These are phyloP conservation scores for Aspergillus steynii DNA, from an alignment of 495 filamentous ascomycete species.

Conservation along the genomic window DNA sequence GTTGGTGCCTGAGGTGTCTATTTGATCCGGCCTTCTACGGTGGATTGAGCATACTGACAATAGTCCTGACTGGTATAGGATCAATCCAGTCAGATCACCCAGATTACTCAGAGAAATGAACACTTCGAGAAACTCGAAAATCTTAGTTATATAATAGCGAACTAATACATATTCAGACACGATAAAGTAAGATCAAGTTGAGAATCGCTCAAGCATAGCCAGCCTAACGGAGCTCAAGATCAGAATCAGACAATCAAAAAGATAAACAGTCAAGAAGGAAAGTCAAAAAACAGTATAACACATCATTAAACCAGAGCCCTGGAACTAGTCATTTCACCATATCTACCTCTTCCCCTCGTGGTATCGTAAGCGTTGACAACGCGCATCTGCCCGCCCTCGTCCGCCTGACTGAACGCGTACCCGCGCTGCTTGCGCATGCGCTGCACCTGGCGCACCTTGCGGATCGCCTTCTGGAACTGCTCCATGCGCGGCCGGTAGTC, in stretches of 20 bases:
- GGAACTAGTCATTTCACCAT: conserved; percentile 93
- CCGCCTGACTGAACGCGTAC: conserved; percentile 96
- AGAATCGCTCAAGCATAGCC: too few relatives aligned
- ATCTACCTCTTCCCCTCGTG: conserved; percentile 83
- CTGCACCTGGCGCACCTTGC: conserved; percentile 97
- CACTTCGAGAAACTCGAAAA: too few relatives aligned
- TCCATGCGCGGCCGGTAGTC: conserved; percentile 99
- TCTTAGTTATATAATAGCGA: too few relatives aligned
- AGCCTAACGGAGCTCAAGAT: background rate
- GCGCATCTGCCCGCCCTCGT: conserved; percentile 78
- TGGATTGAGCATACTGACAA: too few relatives aligned
- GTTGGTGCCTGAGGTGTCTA: too few relatives aligned
- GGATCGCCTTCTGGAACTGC: conserved; percentile 99
- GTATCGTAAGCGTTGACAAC: conserved; percentile 98
- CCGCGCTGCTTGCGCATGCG: conserved; percentile 99
- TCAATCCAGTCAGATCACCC: too few relatives aligned
- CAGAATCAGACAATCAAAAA: conserved; percentile 19
- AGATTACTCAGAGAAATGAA: too few relatives aligned
- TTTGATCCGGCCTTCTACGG: too few relatives aligned
- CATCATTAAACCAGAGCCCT: conserved; percentile 42
- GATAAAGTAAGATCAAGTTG: too few relatives aligned
- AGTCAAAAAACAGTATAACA: conserved; percentile 19
- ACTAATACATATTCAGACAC: too few relatives aligned
- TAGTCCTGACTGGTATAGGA: too few relatives aligned
- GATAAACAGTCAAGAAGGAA: conserved; percentile 19